phyloP scores from a whole-genome alignment of 2,329 filamentous ascomycete genomes.

The Cercospora canescens region DNA sequence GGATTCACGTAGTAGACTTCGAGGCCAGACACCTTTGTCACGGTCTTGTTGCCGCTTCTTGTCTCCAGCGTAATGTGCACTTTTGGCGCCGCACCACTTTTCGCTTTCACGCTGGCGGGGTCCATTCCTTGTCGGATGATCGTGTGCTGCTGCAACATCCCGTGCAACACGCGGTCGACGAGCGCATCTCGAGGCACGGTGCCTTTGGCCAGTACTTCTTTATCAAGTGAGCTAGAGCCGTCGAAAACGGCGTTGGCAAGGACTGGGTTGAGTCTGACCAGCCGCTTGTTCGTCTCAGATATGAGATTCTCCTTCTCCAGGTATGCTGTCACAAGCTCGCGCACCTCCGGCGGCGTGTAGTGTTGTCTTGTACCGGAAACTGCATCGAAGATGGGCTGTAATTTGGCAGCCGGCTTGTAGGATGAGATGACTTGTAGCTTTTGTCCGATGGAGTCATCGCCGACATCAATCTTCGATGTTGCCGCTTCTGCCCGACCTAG shows the following conservation, averaged over 20 bases:
- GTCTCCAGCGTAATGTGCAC: conserved; percentile 62
- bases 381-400: conserved; percentile 56
- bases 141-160: conserved; percentile 57
- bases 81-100: conserved; percentile 61
- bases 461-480: conserved; percentile 38
- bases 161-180: conserved; percentile 58
- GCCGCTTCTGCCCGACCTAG: conserved; percentile 37
- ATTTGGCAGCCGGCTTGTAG: conserved; percentile 58
- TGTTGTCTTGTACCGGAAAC: conserved; percentile 48
- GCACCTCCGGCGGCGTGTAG: conserved; percentile 62
- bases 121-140: conserved; percentile 54
- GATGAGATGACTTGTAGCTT: conserved; percentile 54
- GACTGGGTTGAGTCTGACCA: conserved; percentile 62
- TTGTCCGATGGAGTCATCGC: conserved; percentile 47
- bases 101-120: conserved; percentile 55
- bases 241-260: conserved; percentile 63
- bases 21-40: conserved; percentile 62
- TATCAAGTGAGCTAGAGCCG: conserved; percentile 54
- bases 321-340: conserved; percentile 58
- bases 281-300: conserved; percentile 59
- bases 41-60: conserved; percentile 65
- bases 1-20: conserved; percentile 64
- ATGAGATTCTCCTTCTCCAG: conserved; percentile 59
- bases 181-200: conserved; percentile 61
- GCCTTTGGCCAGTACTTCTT: conserved; percentile 58